A percentile compares a stretch with the other conserved stretches of the same genome.
Conservation (phyloP, 352 stramenopile genomes). For the Pythium aquatile region DNA sequence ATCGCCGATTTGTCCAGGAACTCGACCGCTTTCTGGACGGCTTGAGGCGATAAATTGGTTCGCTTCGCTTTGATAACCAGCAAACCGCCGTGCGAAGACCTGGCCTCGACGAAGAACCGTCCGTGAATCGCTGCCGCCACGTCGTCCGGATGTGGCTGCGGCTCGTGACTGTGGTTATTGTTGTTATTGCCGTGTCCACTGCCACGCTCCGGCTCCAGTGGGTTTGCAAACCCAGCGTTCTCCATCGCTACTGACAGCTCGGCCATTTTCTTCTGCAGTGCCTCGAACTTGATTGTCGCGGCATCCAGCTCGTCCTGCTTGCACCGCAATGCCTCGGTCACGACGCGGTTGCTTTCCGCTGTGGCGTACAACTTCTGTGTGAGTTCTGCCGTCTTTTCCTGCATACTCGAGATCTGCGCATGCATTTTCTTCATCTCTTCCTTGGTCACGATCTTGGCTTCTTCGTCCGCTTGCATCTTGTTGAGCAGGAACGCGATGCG, state of each 20-base stretch:
- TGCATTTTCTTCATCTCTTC: slow-evolving; percentile 95
- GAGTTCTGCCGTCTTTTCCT: slow-evolving; percentile 88
- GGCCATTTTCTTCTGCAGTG: slow-evolving; percentile 72
- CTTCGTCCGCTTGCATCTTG: slow-evolving; percentile 96
- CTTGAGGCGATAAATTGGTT: slow-evolving; percentile 60
- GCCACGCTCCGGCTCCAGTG: slow-evolving; percentile 34
- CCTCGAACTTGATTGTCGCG: slow-evolving; percentile 76
- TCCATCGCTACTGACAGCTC: slow-evolving; percentile 58
- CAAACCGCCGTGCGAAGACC: slow-evolving; percentile 77
- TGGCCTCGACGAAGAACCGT: slow-evolving; percentile 87
- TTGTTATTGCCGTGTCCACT: slow-evolving; percentile 20
- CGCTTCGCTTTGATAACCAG: slow-evolving; percentile 91
- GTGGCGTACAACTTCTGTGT: slow-evolving; percentile 88
- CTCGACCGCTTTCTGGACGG: slow-evolving; percentile 63
- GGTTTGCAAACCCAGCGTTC: slow-evolving; percentile 39
- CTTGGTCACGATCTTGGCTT: slow-evolving; percentile 90
- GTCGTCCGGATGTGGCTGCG: slow-evolving; percentile 54
- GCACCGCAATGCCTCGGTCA: slow-evolving; percentile 88
- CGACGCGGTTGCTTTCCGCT: slow-evolving; percentile 91
- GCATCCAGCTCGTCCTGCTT: slow-evolving; percentile 91
- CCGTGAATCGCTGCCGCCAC: slow-evolving; percentile 54
- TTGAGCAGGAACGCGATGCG: slow-evolving; percentile 95
- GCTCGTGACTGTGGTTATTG: slow-evolving; percentile 23
- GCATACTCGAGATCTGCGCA: slow-evolving; percentile 85
- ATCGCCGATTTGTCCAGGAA: slow-evolving; percentile 89